These are phyloP conservation scores for Acacia pycnantha DNA, from an alignment of 331 rosid species.

Conservation along the genomic window DNA sequence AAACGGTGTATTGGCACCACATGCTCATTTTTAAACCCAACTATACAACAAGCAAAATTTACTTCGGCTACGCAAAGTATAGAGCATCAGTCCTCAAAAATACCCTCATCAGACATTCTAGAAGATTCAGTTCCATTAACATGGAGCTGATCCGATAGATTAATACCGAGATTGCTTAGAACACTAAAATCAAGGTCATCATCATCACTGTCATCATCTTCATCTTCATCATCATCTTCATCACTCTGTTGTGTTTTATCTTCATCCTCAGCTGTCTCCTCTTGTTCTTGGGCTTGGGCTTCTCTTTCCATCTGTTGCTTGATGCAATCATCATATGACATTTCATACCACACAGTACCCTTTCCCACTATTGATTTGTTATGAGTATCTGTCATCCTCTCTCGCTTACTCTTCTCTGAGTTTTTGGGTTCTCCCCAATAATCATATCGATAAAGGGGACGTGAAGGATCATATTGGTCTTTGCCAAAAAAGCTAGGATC, in stretches of 20 bases:
- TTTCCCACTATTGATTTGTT: slow-evolving; percentile 84
- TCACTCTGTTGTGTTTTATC: slow-evolving; percentile 27
- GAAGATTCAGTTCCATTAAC: slow-evolving; percentile 90
- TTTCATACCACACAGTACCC: slow-evolving; percentile 68
- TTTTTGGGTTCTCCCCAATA: slow-evolving; percentile 98
- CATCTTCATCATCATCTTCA: slow-evolving; percentile 26
- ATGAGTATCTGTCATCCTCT: slow-evolving; percentile 69
- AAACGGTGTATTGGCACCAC: neutral
- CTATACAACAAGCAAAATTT: slow-evolving; percentile 12
- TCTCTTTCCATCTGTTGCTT: slow-evolving; percentile 52
- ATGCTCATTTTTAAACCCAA: slow-evolving; percentile 22
- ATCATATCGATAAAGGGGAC: slow-evolving; percentile 80
- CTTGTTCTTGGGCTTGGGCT: slow-evolving; percentile 40
- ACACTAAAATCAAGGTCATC: slow-evolving; percentile 70
- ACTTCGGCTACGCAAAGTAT: neutral
- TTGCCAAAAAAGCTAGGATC: slow-evolving; percentile 80
- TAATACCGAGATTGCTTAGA: slow-evolving; percentile 34
- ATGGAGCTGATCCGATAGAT: slow-evolving; percentile 54
- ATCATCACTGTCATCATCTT: slow-evolving; percentile 15
- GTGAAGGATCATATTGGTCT: slow-evolving; percentile 72
- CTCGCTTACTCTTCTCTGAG: slow-evolving; percentile 87
- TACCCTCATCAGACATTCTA: slow-evolving; percentile 62
- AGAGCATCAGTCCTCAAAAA: slow-evolving; percentile 59
- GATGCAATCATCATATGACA: slow-evolving; percentile 77
- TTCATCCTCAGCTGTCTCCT: slow-evolving; percentile 21